A percentile compares a stretch with the other conserved stretches of the same genome.
These are phyloP conservation scores for Quillaja saponaria DNA, from an alignment of 306 rosid species.

Conservation along the genomic window DNA sequence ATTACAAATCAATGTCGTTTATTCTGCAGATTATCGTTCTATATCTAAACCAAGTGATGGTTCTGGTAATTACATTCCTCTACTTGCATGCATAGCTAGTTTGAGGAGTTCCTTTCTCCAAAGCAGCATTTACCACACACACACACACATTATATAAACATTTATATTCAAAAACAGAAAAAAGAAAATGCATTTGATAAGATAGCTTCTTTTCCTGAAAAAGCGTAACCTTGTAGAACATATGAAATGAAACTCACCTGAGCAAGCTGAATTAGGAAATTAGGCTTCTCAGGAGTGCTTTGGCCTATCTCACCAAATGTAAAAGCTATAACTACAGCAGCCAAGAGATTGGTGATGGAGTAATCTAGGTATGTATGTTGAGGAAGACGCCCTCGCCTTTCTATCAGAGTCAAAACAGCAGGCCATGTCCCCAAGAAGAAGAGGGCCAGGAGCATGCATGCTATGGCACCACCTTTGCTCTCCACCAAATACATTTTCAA, in stretches of 20 bases:
- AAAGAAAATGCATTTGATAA: background rate
- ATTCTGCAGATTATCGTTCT: no score
- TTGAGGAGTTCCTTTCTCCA: no score
- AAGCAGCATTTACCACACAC: no score
- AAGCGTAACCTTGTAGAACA: background rate
- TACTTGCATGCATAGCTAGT: no score
- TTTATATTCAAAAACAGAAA: no score
- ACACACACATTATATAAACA: no score
- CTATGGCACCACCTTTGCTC: constrained; percentile 87
- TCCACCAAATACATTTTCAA: constrained; percentile 77
- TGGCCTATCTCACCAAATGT: constrained; percentile 79
- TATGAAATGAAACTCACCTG: constrained; percentile 46
- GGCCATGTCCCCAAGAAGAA: constrained; percentile 90
- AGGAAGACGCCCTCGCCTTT: constrained; percentile 91
- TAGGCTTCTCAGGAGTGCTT: constrained; percentile 46
- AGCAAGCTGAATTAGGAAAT: constrained; percentile 68
- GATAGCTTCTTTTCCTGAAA: background rate
- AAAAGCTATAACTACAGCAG: constrained; percentile 82
- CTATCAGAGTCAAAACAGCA: constrained; percentile 69
- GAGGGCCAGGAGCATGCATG: constrained; percentile 74
- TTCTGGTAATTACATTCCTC: no score
- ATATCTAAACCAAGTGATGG: no score
- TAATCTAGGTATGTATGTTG: constrained; percentile 94
- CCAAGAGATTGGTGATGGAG: constrained; percentile 71
- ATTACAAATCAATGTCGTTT: no score